These are phyloP conservation scores for Dioscorea alata DNA, from an alignment of 106 monocot species.

Conservation along the genomic window DNA sequence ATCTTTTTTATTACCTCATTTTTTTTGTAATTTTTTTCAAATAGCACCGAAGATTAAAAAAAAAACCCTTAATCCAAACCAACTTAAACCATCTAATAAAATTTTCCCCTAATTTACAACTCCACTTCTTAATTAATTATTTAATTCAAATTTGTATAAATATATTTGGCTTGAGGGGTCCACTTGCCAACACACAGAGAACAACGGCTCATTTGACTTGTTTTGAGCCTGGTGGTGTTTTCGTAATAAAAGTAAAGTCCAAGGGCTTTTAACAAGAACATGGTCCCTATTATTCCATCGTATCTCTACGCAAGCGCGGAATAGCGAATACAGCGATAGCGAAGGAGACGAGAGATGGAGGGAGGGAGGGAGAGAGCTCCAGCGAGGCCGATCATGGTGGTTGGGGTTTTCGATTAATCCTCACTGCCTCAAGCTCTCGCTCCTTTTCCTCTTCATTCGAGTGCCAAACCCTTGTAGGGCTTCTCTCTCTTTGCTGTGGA, in stretches of 20 bases:
- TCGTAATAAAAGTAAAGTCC: neutral
- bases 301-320: neutral
- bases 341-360: neutral
- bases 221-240: neutral
- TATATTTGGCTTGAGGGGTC: too few relatives aligned
- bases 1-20: too few relatives aligned
- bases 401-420: neutral
- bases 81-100: too few relatives aligned
- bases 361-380: neutral
- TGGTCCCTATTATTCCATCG: neutral
- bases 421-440: neutral
- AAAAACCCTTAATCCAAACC: too few relatives aligned
- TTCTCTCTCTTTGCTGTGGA: neutral
- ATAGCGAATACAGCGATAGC: neutral
- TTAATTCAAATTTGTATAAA: too few relatives aligned
- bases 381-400: neutral
- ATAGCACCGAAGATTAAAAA: too few relatives aligned
- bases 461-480: neutral
- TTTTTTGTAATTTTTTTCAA: too few relatives aligned
- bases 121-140: too few relatives aligned
- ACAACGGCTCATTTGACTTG: too few relatives aligned
- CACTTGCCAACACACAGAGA: too few relatives aligned
- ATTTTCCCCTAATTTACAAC: too few relatives aligned
- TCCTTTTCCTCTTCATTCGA: neutral
- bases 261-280: neutral